phyloP scores from a whole-genome alignment of 805 yeast genomes.

The Saccharomycopsis fodiens region DNA sequence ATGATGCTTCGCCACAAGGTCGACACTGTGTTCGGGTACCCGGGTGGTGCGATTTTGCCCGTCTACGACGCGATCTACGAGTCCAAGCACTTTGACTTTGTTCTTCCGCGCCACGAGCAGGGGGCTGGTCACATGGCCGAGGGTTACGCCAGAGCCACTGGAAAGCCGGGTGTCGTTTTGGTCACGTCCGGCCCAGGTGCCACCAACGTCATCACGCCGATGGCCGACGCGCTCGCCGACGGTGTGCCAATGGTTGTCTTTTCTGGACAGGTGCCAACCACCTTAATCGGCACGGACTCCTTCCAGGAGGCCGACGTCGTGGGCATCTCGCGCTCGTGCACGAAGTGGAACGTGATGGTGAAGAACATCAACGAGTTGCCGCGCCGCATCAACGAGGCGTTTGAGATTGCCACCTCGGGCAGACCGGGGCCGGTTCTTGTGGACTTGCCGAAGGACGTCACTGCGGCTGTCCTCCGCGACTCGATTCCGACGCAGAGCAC shows the following conservation, averaged over 20 bases:
- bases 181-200: constrained; percentile 99
- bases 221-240: constrained; percentile 96
- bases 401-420: constrained; percentile 91
- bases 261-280: constrained; percentile 94
- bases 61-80: constrained; percentile 96
- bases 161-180: constrained; percentile 95
- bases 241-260: constrained; percentile 97
- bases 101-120: constrained; percentile 94
- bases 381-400: constrained; percentile 92
- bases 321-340: constrained; percentile 94
- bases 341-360: constrained; percentile 99
- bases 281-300: constrained; percentile 96
- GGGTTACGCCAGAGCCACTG: constrained; percentile 93
- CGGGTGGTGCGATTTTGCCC: constrained; percentile 98
- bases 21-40: constrained; percentile 94
- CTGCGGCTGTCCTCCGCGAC: constrained; percentile 79
- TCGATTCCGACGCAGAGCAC: constrained; percentile 79
- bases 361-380: constrained; percentile 92
- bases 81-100: constrained; percentile 80
- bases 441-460: constrained; percentile 96
- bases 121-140: constrained; percentile 99
- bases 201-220: constrained; percentile 95
- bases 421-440: constrained; percentile 98
- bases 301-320: constrained; percentile 99
- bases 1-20: constrained; percentile 97